Evolutionary conservation across 164 flowering plant species (phyloP).

Genomic region (Protea cynaroides): DNA sequence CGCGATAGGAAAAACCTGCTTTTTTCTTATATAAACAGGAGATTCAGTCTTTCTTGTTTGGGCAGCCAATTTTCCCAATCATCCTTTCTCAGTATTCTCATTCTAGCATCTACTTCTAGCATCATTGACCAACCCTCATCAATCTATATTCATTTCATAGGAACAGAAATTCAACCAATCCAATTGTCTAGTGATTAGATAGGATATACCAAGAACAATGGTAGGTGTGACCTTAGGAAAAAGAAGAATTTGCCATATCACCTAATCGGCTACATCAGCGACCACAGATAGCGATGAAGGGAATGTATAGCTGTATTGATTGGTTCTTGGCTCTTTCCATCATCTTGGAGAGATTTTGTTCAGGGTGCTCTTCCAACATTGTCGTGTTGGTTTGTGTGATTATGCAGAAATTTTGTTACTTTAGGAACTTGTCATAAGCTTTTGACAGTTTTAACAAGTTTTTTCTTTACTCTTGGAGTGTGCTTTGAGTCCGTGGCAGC

Average conservation of each 20-base stretch:
- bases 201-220: too few relatives aligned
- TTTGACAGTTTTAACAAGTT: not conserved
- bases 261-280: too few relatives aligned
- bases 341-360: not conserved
- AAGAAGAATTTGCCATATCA: too few relatives aligned
- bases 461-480: not conserved
- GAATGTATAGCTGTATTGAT: too few relatives aligned
- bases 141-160: too few relatives aligned
- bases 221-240: too few relatives aligned
- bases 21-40: not conserved
- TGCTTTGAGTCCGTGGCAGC: not conserved
- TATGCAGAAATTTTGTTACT: not conserved
- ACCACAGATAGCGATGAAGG: too few relatives aligned
- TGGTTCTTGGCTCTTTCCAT: not conserved
- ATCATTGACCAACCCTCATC: too few relatives aligned
- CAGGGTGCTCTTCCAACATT: not conserved
- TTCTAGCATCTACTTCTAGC: not conserved
- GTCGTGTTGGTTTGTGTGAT: not conserved
- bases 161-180: too few relatives aligned
- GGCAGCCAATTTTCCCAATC: not conserved
- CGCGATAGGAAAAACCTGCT: not conserved
- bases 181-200: too few relatives aligned
- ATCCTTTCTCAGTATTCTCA: not conserved
- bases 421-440: slow-evolving; percentile 4
- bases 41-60: not conserved